These are phyloP conservation scores for Wickerhamomyces bisporus DNA, from an alignment of 805 yeast genomes.

Conservation along the genomic window DNA sequence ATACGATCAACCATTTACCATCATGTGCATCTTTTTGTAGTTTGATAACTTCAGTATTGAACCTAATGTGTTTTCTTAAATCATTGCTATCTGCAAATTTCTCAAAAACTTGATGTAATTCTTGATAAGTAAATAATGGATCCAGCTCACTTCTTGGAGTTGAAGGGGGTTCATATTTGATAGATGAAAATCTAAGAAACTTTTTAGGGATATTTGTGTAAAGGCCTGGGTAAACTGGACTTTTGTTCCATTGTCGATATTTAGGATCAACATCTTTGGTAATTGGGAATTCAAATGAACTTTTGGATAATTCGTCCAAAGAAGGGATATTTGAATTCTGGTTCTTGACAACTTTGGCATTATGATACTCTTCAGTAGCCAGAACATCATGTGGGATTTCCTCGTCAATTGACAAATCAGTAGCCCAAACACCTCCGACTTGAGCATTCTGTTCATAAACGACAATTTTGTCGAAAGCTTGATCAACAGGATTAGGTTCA, in stretches of 20 bases:
- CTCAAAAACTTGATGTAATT: conserved; percentile 2
- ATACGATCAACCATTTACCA: conserved; percentile 27
- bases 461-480: conserved; percentile 21
- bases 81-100: conserved; percentile 12
- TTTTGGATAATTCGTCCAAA: conserved; percentile 11
- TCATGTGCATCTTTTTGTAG: conserved; percentile 19
- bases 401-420: background rate
- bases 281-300: conserved; percentile 10
- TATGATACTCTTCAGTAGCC: conserved; percentile 25
- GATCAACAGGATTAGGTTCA: background rate
- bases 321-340: background rate
- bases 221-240: conserved; percentile 30
- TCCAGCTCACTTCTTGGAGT: conserved; percentile 26
- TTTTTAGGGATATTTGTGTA: conserved; percentile 35
- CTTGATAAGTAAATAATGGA: conserved; percentile 24
- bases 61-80: conserved; percentile 27
- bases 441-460: conserved; percentile 34
- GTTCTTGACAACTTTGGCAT: conserved; percentile 25
- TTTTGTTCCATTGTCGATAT: conserved; percentile 30
- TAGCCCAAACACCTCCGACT: conserved; percentile 31
- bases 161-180: conserved; percentile 23
- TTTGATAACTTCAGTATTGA: conserved; percentile 31
- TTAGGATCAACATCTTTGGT: conserved; percentile 22
- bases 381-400: conserved; percentile 21
- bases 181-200: conserved; percentile 31